Base-by-base conservation (phyloP, 345 rosid genomes). In the Luvunga scandens region DNA sequence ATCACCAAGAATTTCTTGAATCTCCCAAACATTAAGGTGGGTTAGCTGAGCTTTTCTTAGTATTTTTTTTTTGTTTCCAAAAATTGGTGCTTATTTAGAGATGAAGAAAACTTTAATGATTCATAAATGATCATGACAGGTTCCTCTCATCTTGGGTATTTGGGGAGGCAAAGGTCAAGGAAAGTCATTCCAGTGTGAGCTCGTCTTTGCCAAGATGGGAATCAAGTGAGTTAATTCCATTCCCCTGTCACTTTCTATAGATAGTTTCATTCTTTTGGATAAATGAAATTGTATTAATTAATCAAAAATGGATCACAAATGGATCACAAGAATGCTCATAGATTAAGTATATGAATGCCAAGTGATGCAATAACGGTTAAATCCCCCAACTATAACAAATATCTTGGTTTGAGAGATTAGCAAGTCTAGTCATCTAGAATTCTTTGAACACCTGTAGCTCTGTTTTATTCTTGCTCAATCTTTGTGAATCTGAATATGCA, bases 141-240 rank as follows among this genome's bases (percentile, higher is more conserved):
- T 89, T 79, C 89, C 88, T 64, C 82, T 87, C 4, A 86, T 87
- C n/a, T 78, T 83, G 86, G 92, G 90, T 73, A 75, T 86, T 33
- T 89, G 92, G 90, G 90, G 90, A 59, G 90, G 90, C 75, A 87
- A 87, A 84, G 90, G 92, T 30, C 92, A 89, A 79, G 92, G 90
- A 62, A 87, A 87, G 80, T 84, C 92, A 30, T 89, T 89, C 85
- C 90, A 87, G 18, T 89, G 90, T 56, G 89, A 89, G 79, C 92
- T 89, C 36, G 88, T 89, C 36, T 85, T 89, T 30, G 88, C 88
- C 66, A 89, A 86, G 78, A 85, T 87, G 90, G 90, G 92, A 80
- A 89, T 89, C 82, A 82, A 81, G 90, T 86, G 24, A 82, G 85
- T 79, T 18, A n/a, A 22, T 12, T 45, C 10, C 42, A 0, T 59